Evolutionary conservation across 164 flowering plant genomes (phyloP), one percentile per base, ranked within the genome.

Genomic region (Aristolochia fimbriata): DNA sequence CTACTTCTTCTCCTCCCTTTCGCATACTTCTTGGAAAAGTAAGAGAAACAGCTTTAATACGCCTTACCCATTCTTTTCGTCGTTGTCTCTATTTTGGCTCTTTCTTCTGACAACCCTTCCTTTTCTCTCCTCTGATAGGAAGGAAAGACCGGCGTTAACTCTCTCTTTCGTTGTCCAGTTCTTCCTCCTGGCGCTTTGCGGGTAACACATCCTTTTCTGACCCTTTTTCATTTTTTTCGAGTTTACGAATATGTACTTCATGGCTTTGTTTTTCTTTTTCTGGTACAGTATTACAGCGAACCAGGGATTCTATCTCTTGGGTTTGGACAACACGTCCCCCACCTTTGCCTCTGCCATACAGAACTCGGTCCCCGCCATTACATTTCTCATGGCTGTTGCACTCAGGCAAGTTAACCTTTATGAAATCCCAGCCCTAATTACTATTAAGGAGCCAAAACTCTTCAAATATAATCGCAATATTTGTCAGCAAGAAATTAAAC

Each of bases 341-440:
- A 94, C 99, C 49, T 94, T 94, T 56, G 99, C 99, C 9, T 94
- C 99, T 0, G 96, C 96, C 0, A 88, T 94, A 6, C 97, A 94
- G 62, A 94, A 94, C 84, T 94, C 97, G 0, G 99, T 94, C 58
- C 99, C 99, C 0, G 97, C 99, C 65, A 83, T 94, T 49, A 94
- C 99, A 43, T 94, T 94, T 70, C 88, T 94, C 80, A 88, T 94
- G 99, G 99, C 99, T 5, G 93, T 76, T 49, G 52, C 85, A 17
- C 90, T 94, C 62, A 71, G 97, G 99, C 68, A 82, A 75, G 71
- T n/a, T n/a, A n/a, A n/a, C 16, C 55, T n/a, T 13, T 1, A 2
- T 20, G 4, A 51, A 0, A 21, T 21, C 21, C 10, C 15, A 5
- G 15, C 24, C 10, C 55, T 3, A 21, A 19, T 15, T 23, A 52